Conservation (phyloP, 495 filamentous ascomycete genomes). For the Penicillium samsonianum region DNA sequence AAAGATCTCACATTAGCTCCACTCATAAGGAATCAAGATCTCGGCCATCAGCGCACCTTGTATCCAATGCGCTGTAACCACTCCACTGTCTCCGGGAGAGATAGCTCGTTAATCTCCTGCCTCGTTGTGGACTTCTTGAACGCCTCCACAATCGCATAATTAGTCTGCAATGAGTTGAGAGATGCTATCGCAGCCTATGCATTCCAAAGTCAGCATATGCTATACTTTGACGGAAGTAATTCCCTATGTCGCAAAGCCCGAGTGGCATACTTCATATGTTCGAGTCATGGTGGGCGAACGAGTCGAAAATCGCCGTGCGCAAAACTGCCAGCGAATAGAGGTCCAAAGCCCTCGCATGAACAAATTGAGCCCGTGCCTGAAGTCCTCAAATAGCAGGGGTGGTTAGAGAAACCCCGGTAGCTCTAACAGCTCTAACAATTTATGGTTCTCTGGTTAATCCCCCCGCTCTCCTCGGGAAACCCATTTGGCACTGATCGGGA, state of each 20-base stretch:
- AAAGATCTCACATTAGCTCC: constrained; percentile 15
- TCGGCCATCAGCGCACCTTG: constrained; percentile 52
- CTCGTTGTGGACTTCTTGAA: constrained; percentile 63
- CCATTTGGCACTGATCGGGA: constrained; percentile 15
- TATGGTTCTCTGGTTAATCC: constrained; percentile 17
- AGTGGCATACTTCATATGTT: constrained; percentile 44
- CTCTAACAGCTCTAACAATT: constrained; percentile 25
- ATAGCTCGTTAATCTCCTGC: constrained; percentile 62
- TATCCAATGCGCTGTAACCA: constrained; percentile 80
- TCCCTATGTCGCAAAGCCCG: background rate
- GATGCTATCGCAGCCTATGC: constrained; percentile 72
- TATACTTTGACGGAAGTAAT: background rate
- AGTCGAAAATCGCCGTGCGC: constrained; percentile 35
- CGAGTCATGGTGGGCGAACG: constrained; percentile 41
- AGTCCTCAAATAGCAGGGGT: constrained; percentile 24
- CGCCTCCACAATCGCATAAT: constrained; percentile 74
- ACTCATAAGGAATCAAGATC: background rate
- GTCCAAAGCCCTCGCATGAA: constrained; percentile 30
- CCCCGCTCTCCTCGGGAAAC: constrained; percentile 34
- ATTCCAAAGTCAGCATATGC: constrained; percentile 11
- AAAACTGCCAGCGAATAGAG: constrained; percentile 22
- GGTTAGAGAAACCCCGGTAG: constrained; percentile 25
- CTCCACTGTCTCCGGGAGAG: constrained; percentile 73
- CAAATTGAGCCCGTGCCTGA: constrained; percentile 22
- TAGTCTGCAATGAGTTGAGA: constrained; percentile 89